Conservation (phyloP, 371 early-diverging fungal genomes). For the Zychaea mexicana region DNA sequence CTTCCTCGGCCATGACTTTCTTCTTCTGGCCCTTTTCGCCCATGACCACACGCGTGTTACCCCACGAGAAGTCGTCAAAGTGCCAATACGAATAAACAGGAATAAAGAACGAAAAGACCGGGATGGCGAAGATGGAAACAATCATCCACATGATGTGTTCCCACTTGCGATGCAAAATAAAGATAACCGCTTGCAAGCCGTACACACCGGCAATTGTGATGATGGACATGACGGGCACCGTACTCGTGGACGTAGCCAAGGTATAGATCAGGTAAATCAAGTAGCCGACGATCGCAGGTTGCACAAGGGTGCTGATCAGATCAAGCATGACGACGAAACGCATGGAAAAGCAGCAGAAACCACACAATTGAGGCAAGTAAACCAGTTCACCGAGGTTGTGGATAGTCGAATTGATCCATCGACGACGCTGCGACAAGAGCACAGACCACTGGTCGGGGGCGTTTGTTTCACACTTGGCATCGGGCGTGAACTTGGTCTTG, state of each 20-base stretch:
- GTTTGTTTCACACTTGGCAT: constrained; percentile 92
- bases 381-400: constrained; percentile 93
- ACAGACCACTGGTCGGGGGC: constrained; percentile 95
- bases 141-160: constrained; percentile 82
- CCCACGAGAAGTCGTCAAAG: constrained; percentile 88
- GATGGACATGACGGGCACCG: constrained; percentile 57
- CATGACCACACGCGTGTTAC: constrained; percentile 78
- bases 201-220: constrained; percentile 76
- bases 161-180: constrained; percentile 76
- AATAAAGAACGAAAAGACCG: constrained; percentile 58
- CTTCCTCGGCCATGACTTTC: constrained; percentile 55
- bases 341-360: constrained; percentile 97
- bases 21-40: constrained; percentile 62
- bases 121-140: constrained; percentile 65
- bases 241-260: constrained; percentile 36
- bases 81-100: constrained; percentile 84
- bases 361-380: constrained; percentile 85
- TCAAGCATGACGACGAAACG: constrained; percentile 93
- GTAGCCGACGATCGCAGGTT: constrained; percentile 89
- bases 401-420: constrained; percentile 98
- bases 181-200: constrained; percentile 81
- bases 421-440: constrained; percentile 92
- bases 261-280: constrained; percentile 73
- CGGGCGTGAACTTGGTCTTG: constrained; percentile 93
- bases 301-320: constrained; percentile 84